Percentiles rank a stretch among this genome's conserved stretches.
Conservation (phyloP, 1,284 basidiomycete genomes). For the Ceratobasidium sp. region DNA sequence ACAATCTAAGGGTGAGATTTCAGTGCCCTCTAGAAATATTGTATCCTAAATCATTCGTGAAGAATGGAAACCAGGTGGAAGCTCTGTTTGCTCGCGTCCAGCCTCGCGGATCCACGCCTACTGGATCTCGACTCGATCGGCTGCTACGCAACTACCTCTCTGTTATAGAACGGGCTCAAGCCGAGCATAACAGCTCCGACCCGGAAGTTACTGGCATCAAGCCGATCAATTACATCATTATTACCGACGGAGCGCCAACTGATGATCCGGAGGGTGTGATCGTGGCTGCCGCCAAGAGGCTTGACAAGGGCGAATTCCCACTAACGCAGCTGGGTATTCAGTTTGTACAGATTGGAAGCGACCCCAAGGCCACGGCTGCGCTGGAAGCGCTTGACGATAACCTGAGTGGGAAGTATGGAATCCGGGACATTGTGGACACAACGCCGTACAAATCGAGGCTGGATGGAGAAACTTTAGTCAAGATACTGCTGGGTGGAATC, state of each 20-base stretch:
- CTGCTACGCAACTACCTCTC: slow-evolving; percentile 57
- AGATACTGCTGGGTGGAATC: slow-evolving; percentile 56
- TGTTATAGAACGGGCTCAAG: slow-evolving; percentile 53
- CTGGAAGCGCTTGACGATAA: slow-evolving; percentile 58
- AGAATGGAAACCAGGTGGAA: slow-evolving; percentile 49
- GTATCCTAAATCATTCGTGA: background rate
- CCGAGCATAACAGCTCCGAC: slow-evolving; percentile 39
- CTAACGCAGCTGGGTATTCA: slow-evolving; percentile 59
- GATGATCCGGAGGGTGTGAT: slow-evolving; percentile 48
- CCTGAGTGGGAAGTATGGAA: slow-evolving; percentile 50
- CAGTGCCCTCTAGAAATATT: background rate
- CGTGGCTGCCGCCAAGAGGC: slow-evolving; percentile 44
- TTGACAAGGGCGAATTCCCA: slow-evolving; percentile 47
- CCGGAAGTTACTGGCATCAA: slow-evolving; percentile 47
- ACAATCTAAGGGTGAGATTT: slow-evolving; percentile 34
- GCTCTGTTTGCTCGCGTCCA: slow-evolving; percentile 54
- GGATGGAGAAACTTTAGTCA: slow-evolving; percentile 53
- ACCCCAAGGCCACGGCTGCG: slow-evolving; percentile 54
- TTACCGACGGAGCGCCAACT: slow-evolving; percentile 62
- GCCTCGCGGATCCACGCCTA: slow-evolving; percentile 58
- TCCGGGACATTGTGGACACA: slow-evolving; percentile 57
- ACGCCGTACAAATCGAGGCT: slow-evolving; percentile 50
- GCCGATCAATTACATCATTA: slow-evolving; percentile 64
- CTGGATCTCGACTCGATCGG: slow-evolving; percentile 57
- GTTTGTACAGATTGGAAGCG: slow-evolving; percentile 66